A percentile compares a stretch with the other conserved stretches of the same genome.
Evolutionary conservation across 208 protist species (phyloP).

Genomic region (Perkinsela sp.): DNA sequence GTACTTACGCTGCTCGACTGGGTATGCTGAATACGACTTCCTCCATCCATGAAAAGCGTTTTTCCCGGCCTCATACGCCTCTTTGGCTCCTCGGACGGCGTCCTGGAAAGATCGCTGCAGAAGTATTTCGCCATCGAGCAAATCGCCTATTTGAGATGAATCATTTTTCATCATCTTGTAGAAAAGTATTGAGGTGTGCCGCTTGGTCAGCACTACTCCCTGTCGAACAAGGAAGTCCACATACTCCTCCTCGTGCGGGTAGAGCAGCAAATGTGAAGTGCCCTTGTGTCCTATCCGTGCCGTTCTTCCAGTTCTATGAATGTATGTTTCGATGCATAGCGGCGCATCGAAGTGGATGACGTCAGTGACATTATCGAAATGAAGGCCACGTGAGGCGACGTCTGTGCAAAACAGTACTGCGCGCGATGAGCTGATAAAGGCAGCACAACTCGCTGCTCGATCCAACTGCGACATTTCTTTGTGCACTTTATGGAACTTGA

Average conservation of each 20-base stretch:
- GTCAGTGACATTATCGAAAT: conserved; percentile 79
- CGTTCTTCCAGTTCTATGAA: conserved; percentile 81
- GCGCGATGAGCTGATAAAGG: conserved; percentile 40
- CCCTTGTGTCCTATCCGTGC: conserved; percentile 70
- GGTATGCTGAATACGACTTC: background rate
- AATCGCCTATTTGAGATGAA: background rate
- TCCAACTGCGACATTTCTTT: conserved; percentile 78
- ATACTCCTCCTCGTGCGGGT: conserved; percentile 61
- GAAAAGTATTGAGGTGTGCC: conserved; percentile 2
- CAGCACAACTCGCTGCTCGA: conserved; percentile 51
- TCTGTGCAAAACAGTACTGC: conserved; percentile 82
- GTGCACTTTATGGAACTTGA: conserved; percentile 77
- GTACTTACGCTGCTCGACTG: background rate
- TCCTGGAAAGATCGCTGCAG: background rate
- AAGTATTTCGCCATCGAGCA: background rate
- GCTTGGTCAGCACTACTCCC: conserved; percentile 33
- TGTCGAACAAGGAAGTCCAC: conserved; percentile 44
- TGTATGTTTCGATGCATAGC: conserved; percentile 72
- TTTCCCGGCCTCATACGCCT: background rate
- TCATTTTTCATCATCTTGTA: background rate
- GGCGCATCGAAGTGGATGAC: conserved; percentile 93
- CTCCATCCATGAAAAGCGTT: background rate
- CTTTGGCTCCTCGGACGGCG: background rate
- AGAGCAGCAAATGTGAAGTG: conserved; percentile 66
- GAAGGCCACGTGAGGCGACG: conserved; percentile 70